Evolutionary conservation across 2,329 filamentous ascomycete genomes (phyloP).

Genomic region (Lachnellula willkommii): DNA sequence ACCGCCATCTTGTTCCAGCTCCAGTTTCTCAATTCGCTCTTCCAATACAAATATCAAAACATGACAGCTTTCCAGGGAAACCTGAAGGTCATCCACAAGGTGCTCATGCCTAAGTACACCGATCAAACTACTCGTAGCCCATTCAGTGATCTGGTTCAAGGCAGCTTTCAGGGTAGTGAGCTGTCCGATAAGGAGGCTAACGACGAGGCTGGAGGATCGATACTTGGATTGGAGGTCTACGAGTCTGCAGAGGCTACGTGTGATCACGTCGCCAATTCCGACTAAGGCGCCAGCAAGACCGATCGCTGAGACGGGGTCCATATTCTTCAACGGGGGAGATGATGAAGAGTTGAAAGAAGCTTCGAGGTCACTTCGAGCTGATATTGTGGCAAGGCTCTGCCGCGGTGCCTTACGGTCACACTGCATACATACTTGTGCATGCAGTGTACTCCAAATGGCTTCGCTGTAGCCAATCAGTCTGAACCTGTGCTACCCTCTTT

Average conservation of each 20-base stretch:
- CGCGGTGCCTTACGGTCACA: neutral
- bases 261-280: constrained; percentile 4
- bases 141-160: constrained; percentile 1
- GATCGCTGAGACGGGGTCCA: constrained; percentile 5
- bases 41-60: constrained; percentile 4
- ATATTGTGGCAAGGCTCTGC: neutral
- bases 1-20: neutral
- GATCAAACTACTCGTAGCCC: neutral
- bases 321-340: neutral
- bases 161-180: constrained; percentile 7
- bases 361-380: neutral
- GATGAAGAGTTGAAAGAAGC: neutral
- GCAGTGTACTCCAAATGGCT: too few species aligned
- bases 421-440: neutral
- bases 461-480: too few species aligned
- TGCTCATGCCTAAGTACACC: constrained; percentile 1
- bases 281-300: constrained; percentile 1
- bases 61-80: constrained; percentile 2
- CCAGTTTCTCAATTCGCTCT: constrained; percentile 1
- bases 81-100: constrained; percentile 1
- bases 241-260: neutral
- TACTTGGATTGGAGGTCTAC: constrained; percentile 5
- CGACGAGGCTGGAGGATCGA: constrained; percentile 1
- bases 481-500: too few species aligned
- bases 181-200: constrained; percentile 6